Evolutionary conservation across 2,329 filamentous ascomycete species (phyloP).

Genomic region (Scedosporium apiospermum): DNA sequence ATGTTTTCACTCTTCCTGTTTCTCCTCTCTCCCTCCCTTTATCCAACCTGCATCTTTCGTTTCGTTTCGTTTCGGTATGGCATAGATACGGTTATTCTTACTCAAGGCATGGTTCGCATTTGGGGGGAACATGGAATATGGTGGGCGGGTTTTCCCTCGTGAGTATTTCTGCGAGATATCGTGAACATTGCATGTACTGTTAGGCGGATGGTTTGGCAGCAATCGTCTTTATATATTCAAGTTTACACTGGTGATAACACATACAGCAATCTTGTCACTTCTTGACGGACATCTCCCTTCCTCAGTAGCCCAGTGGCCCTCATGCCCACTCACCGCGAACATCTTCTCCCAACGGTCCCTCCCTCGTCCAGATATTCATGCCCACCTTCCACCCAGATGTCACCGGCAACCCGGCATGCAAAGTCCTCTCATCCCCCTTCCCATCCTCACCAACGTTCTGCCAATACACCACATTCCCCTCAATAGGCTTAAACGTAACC

Average conservation of each 20-base stretch:
- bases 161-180: not conserved
- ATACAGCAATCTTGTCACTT: not conserved
- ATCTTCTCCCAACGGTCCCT: constrained; percentile 21
- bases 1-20: not conserved
- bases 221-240: not conserved
- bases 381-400: constrained; percentile 36
- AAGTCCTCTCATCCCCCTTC: constrained; percentile 29
- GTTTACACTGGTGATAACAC: not conserved
- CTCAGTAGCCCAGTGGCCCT: not conserved
- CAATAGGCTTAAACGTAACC: constrained; percentile 36
- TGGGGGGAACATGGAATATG: not conserved
- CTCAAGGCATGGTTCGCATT: not conserved
- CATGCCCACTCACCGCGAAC: not conserved
- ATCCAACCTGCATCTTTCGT: not conserved
- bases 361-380: constrained; percentile 43
- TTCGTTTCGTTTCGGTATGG: not conserved
- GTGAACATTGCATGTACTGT: too few species aligned
- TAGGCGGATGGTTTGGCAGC: too few species aligned
- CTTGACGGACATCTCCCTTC: not conserved
- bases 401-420: constrained; percentile 38
- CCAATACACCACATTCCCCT: constrained; percentile 40
- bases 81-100: not conserved
- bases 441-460: constrained; percentile 31
- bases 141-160: not conserved
- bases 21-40: not conserved